Base-by-base conservation (phyloP, 208 protist species). In the Kentomonas sorsogonicus region DNA sequence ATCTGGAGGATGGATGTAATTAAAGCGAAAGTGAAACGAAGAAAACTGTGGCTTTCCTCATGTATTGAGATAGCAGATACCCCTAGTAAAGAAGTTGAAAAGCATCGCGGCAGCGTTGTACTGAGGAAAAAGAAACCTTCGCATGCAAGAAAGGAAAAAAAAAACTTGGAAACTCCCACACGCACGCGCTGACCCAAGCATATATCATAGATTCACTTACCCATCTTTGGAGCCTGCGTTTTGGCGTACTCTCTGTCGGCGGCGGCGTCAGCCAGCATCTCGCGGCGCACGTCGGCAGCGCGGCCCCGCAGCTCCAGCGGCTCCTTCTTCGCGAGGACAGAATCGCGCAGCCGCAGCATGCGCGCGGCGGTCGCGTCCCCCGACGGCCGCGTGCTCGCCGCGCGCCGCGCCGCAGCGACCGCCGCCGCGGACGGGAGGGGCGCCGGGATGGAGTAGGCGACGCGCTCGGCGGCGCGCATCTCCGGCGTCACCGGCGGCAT, bases 401-500 rank as follows among this genome's bases (percentile, higher is more conserved):
- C 47, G 43, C 66, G 69, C 23, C 70, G 65, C 7, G 76, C 78
- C 1, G 26, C 66, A 1, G 87, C 83, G 1, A 90, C 36, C 3
- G 64, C 46, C 20, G 69, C 69, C 1, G 63, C 30, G 1, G 81
- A 82, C 9, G 84, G 88, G 39, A 87, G 67, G 0, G 82, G 53
- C 1, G 76, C 59, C 1, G 88, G 88, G 5, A 64, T 43, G 65
- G 84, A 92, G 50, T 57, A 75, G 0, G 74, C 75, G 1, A 51
- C 31, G 9, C 71, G 72, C 48, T 66, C 48, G n/a, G 68, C 63
- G 6, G 51, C 43, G 25, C 69, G 13, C 40, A 63, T 52, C 38
- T 45, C 59, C 26, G 63, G 41, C 25, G 71, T 82, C 22, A 91
- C 75, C 53, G 57, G 59, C 13, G 79, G 76, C 83, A 91, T 87